Percentiles rank a stretch among this genome's conserved stretches.
Conservation (phyloP, 306 rosid species). For the Glycyrrhiza uralensis region DNA sequence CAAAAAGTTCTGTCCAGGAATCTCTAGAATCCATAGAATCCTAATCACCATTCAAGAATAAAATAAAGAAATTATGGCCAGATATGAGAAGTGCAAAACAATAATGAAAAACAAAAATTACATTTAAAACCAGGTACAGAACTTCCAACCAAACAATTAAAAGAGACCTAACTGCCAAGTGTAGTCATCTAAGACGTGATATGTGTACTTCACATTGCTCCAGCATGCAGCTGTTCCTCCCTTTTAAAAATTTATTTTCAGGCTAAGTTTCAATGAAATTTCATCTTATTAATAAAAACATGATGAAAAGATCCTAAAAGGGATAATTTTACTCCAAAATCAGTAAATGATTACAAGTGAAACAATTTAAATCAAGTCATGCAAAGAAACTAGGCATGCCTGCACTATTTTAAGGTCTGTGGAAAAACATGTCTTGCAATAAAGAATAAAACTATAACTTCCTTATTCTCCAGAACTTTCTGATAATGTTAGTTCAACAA, state of each 20-base stretch:
- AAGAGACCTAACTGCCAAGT: neutral
- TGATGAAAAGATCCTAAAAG: neutral
- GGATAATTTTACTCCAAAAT: neutral
- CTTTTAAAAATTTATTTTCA: neutral
- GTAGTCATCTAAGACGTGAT: neutral
- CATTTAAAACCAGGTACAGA: slow-evolving; percentile 13
- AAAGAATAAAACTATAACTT: neutral
- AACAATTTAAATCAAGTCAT: neutral
- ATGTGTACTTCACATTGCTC: slow-evolving; percentile 3
- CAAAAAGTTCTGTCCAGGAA: slow-evolving; percentile 89
- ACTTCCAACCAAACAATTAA: slow-evolving; percentile 17
- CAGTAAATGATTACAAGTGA: neutral
- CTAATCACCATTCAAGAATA: slow-evolving; percentile 45
- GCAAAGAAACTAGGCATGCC: slow-evolving; percentile 7
- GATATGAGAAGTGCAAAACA: slow-evolving; percentile 9
- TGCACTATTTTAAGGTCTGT: neutral
- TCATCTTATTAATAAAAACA: neutral
- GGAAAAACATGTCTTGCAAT: neutral
- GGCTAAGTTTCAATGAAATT: neutral
- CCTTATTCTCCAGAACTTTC: slow-evolving; percentile 1
- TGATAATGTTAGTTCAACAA: slow-evolving; percentile 4
- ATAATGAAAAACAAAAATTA: neutral
- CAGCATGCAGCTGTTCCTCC: neutral
- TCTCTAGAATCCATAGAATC: slow-evolving; percentile 67
- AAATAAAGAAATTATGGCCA: slow-evolving; percentile 25